These are phyloP conservation scores for Penicillium malachiteum DNA, from an alignment of 495 filamentous ascomycete species.

Conservation along the genomic window DNA sequence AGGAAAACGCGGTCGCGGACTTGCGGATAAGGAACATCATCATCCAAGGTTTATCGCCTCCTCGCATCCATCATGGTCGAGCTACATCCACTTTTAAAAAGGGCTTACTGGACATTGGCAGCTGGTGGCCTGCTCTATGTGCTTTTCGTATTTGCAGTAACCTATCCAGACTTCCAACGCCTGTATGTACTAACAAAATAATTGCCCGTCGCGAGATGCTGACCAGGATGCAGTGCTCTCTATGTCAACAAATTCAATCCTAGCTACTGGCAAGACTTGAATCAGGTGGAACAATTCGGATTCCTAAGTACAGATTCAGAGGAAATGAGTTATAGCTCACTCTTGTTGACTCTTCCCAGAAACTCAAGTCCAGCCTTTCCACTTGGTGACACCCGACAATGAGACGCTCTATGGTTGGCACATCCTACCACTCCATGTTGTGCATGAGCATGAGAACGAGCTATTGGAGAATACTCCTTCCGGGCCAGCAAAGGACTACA, in stretches of 20 bases:
- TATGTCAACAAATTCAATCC: slow-evolving; percentile 77
- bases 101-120: slow-evolving; percentile 57
- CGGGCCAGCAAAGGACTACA: slow-evolving; percentile 42
- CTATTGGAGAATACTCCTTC: slow-evolving; percentile 29
- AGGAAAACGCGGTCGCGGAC: slow-evolving; percentile 26
- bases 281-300: slow-evolving; percentile 74
- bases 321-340: background rate
- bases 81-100: slow-evolving; percentile 51
- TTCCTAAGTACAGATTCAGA: slow-evolving; percentile 64
- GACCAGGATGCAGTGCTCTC: slow-evolving; percentile 54
- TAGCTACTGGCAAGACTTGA: slow-evolving; percentile 64
- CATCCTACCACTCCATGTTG: slow-evolving; percentile 51
- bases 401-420: slow-evolving; percentile 62
- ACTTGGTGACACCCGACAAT: slow-evolving; percentile 55
- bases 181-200: slow-evolving; percentile 37
- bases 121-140: slow-evolving; percentile 54
- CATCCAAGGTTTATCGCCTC: background rate
- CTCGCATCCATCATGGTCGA: slow-evolving; percentile 30
- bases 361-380: slow-evolving; percentile 61
- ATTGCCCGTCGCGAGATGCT: slow-evolving; percentile 4
- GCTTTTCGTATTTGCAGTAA: slow-evolving; percentile 44
- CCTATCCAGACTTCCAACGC: slow-evolving; percentile 50
- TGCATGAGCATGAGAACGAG: slow-evolving; percentile 12
- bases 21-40: slow-evolving; percentile 13
- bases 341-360: slow-evolving; percentile 31